Evolutionary conservation across 768 basidiomycete species (phyloP).

Genomic region (Russula sp.): DNA sequence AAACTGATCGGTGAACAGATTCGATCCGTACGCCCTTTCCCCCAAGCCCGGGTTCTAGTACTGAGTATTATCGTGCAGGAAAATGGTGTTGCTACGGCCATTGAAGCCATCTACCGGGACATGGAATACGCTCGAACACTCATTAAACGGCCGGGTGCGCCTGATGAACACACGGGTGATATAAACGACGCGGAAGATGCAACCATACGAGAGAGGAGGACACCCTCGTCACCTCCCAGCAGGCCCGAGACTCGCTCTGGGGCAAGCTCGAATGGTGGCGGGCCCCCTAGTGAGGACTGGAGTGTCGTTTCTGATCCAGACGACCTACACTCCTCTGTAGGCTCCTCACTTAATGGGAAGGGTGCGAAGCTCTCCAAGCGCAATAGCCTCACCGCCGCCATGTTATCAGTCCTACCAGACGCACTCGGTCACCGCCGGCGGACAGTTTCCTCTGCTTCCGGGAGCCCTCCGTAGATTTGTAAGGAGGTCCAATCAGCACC

Average conservation of each 20-base stretch:
- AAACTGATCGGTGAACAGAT: conserved; percentile 82
- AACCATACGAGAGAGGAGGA: conserved; percentile 26
- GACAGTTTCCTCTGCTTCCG: conserved; percentile 15
- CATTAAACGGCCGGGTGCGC: conserved; percentile 49
- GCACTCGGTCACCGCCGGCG: conserved; percentile 18
- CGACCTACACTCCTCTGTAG: conserved; percentile 47
- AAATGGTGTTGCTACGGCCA: conserved; percentile 87
- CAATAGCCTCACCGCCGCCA: conserved; percentile 28
- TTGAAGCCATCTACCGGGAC: conserved; percentile 94
- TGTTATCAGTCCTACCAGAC: conserved; percentile 22
- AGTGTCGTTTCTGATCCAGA: conserved; percentile 79
- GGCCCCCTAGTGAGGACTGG: conserved; percentile 71
- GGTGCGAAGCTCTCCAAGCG: conserved; percentile 35
- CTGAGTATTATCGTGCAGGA: conserved; percentile 45
- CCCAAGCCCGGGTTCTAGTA: not conserved
- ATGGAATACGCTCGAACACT: conserved; percentile 88
- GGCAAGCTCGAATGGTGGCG: conserved; percentile 39
- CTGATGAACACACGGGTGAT: conserved; percentile 21
- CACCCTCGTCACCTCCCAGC: conserved; percentile 19
- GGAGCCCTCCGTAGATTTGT: conserved; percentile 2
- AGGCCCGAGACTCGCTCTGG: conserved; percentile 20
- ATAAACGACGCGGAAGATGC: conserved; percentile 32
- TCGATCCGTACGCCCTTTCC: conserved; percentile 48
- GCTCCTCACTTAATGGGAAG: conserved; percentile 31
- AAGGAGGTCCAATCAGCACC: not conserved